Percentiles rank a stretch among this genome's conserved stretches.
These are phyloP conservation scores for Papilionanthe hybrid DNA, from an alignment of 116 monocot species.

Conservation along the genomic window DNA sequence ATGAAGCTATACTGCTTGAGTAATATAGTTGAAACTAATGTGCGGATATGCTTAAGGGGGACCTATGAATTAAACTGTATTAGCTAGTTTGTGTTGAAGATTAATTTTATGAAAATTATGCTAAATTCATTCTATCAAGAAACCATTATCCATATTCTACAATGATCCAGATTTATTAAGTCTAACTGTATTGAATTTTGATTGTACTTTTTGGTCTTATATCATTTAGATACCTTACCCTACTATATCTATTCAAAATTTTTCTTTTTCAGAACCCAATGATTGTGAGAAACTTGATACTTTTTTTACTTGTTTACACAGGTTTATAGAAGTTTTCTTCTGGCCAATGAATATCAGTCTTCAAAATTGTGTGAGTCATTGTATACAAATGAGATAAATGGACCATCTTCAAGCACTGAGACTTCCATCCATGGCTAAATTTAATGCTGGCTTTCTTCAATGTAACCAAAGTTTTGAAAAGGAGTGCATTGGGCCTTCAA, in stretches of 20 bases:
- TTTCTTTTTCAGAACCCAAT: neutral
- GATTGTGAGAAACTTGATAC: neutral
- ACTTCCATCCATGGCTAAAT: slow-evolving; percentile 99
- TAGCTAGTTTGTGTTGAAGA: neutral
- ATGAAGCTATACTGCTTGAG: neutral
- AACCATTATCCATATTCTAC: neutral
- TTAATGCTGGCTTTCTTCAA: slow-evolving; percentile 86
- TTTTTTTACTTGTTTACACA: slow-evolving; percentile 11
- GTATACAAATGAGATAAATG: slow-evolving; percentile 91
- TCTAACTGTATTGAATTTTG: neutral
- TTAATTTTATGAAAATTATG: neutral
- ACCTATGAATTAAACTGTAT: neutral
- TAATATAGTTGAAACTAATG: neutral
- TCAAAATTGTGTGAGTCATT: slow-evolving; percentile 87
- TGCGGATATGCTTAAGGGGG: neutral
- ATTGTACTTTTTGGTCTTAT: neutral
- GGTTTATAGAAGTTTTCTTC: slow-evolving; percentile 56
- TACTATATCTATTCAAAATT: neutral
- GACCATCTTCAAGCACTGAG: slow-evolving; percentile 89
- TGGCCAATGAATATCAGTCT: slow-evolving; percentile 91
- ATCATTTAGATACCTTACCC: neutral
- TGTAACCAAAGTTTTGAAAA: slow-evolving; percentile 85
- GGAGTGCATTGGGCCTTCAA: slow-evolving; percentile 90
- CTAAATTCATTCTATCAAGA: neutral
- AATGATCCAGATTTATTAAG: neutral